These are phyloP conservation scores for Borovskyia barvae DNA, from an alignment of 208 protist species.

Conservation along the genomic window DNA sequence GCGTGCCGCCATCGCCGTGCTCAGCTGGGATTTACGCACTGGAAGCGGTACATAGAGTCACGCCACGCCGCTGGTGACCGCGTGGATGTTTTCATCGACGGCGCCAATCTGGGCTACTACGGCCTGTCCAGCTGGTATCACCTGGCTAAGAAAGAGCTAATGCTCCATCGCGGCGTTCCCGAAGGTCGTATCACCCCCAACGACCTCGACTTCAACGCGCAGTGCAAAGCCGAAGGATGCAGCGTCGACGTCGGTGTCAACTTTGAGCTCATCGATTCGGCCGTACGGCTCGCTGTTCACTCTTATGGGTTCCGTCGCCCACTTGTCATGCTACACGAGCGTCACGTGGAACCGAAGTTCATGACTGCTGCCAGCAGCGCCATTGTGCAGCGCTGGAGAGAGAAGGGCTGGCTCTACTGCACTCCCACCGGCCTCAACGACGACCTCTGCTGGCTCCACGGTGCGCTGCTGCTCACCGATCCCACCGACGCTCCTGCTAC, in stretches of 20 bases:
- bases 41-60: constrained; percentile 41
- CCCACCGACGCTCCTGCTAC: constrained; percentile 29
- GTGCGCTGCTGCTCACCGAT: constrained; percentile 45
- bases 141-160: constrained; percentile 43
- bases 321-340: constrained; percentile 75
- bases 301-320: constrained; percentile 40
- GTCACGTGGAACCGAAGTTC: constrained; percentile 48
- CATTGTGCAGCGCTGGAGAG: constrained; percentile 49
- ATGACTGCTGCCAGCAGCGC: constrained; percentile 27
- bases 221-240: constrained; percentile 16
- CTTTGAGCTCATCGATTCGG: constrained; percentile 64
- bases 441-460: constrained; percentile 81
- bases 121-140: constrained; percentile 80
- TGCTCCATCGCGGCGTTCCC: constrained; percentile 28
- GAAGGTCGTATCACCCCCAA: constrained; percentile 25
- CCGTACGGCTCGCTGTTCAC: constrained; percentile 34
- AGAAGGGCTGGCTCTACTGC: constrained; percentile 40
- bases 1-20: constrained; percentile 32
- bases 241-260: constrained; percentile 64
- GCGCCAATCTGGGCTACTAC: constrained; percentile 86
- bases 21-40: constrained; percentile 45
- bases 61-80: constrained; percentile 22
- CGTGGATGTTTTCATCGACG: constrained; percentile 71
- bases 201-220: constrained; percentile 29
- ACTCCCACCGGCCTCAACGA: constrained; percentile 70